These are phyloP conservation scores for Cladosporium sp. DNA, from an alignment of 2,329 filamentous ascomycete species.

Conservation along the genomic window DNA sequence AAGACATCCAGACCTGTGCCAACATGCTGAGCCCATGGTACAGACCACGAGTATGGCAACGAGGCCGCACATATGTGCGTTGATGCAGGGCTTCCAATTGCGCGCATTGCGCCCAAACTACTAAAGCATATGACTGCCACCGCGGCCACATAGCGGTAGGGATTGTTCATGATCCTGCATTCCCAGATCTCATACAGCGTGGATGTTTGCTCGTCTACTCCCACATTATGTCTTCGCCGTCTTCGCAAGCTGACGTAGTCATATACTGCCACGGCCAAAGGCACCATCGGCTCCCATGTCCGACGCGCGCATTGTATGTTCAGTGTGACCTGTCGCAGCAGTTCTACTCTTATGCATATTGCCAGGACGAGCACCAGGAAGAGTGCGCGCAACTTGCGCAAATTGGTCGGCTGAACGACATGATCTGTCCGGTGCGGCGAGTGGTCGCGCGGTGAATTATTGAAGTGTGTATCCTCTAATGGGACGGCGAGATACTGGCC, in stretches of 20 bases:
- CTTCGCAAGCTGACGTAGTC: conserved; percentile 24
- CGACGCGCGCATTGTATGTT: conserved; percentile 40
- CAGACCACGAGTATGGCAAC: conserved; percentile 29
- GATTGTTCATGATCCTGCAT: conserved; percentile 30
- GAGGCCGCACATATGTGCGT: conserved; percentile 48
- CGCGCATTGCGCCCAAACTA: conserved; percentile 34
- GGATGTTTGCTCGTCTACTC: conserved; percentile 20
- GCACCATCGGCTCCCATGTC: conserved; percentile 27
- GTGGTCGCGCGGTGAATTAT: conserved; percentile 16
- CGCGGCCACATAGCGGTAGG: conserved; percentile 36
- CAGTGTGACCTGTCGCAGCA: conserved; percentile 38
- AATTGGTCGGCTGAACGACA: conserved; percentile 22
- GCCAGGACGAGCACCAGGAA: conserved; percentile 27
- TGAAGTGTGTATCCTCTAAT: conserved; percentile 24
- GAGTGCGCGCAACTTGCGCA: conserved; percentile 24
- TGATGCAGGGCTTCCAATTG: conserved; percentile 36
- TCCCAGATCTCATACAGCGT: conserved; percentile 32
- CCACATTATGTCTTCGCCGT: conserved; percentile 12
- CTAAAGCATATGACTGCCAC: conserved; percentile 37
- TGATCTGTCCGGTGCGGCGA: conserved; percentile 19
- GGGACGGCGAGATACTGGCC: conserved; percentile 26
- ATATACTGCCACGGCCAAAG: conserved; percentile 25
- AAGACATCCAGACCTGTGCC: conserved; percentile 39
- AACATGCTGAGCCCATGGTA: conserved; percentile 37
- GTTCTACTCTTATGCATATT: conserved; percentile 32